Base-by-base conservation (phyloP, 768 basidiomycete genomes). In the Rubroboletus pulcherrimus region DNA sequence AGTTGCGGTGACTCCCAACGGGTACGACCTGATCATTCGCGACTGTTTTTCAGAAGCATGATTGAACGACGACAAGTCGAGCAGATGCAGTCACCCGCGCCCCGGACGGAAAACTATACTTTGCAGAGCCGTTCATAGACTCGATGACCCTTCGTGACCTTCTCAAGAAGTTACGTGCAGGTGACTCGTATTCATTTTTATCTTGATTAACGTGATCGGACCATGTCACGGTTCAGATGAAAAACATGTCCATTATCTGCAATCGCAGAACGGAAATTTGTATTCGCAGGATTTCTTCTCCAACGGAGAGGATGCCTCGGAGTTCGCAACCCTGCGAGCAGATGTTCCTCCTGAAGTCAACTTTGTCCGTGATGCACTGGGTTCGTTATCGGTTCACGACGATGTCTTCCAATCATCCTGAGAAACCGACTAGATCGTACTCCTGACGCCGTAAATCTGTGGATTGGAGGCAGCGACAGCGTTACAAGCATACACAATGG, bases 201-300 rank as follows among this genome's bases (percentile, higher is more conserved):
- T 45, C 34, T 12, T 49, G 40, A 9, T 43, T n/a, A 37, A 51
- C 30, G 11, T 31, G 24, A 29, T 48, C 42, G 48, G 42, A 60
- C 21, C 21, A 29, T 45, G 34, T 30, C 35, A 33, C 3, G 34
- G 24, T 14, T 42, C 33, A 51, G 56, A 55, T 35, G 53, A 65
- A 73, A 33, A 51, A 45, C 0, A 79, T 41, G 78, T 87, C 15
- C 72, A 77, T 59, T 96, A 96, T 69, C 77, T 97, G 4, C 94
- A 97, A 69, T 91, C 89, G 5, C 93, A 97, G 69, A 92, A 96
- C 66, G 94, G 94, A 9, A 98, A 97, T 68, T 56, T 96, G 26
- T 92, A 82, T 63, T 77, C 83, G 2, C 67, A 63, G 60, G 62
- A 63, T 29, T 77, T 74, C 63, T 80, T 78, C 59, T 67, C 74